A percentile compares a stretch with the other conserved stretches of the same genome.
phyloP scores from a whole-genome alignment of 768 basidiomycete genomes.

The Trametes meyenii region DNA sequence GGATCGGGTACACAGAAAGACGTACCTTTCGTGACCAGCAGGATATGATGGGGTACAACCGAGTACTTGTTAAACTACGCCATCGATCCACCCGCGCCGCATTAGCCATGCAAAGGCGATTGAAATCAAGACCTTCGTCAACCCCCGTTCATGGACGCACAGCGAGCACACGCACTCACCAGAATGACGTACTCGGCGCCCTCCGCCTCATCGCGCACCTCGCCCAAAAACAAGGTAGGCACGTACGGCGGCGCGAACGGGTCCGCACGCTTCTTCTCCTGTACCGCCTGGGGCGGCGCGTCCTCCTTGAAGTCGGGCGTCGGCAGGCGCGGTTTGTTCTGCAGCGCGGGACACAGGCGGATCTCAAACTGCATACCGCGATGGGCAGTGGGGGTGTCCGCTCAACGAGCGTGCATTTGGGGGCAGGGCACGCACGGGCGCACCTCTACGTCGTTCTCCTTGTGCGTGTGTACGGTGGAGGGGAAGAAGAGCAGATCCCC shows the following conservation, averaged over 20 bases:
- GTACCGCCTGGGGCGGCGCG: conserved; percentile 31
- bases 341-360: conserved; percentile 81
- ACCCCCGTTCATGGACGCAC: background rate
- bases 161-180: conserved; percentile 45
- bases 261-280: conserved; percentile 43
- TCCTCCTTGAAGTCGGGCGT: conserved; percentile 43
- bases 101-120: background rate
- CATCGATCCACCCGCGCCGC: background rate
- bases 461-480: conserved; percentile 64
- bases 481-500: conserved; percentile 80
- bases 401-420: background rate
- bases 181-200: conserved; percentile 66
- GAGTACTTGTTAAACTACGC: conserved; percentile 84
- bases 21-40: conserved; percentile 84
- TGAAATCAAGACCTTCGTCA: background rate
- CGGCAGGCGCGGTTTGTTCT: conserved; percentile 68
- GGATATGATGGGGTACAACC: conserved; percentile 81
- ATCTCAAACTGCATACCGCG: conserved; percentile 71
- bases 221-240: conserved; percentile 73
- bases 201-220: conserved; percentile 63
- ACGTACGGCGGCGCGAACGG: conserved; percentile 91
- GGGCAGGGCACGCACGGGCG: conserved; percentile 14
- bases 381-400: too few relatives aligned
- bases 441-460: conserved; percentile 69
- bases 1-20: background rate